Base-by-base conservation (phyloP, 768 basidiomycete genomes). In the Amanita fuliginea region DNA sequence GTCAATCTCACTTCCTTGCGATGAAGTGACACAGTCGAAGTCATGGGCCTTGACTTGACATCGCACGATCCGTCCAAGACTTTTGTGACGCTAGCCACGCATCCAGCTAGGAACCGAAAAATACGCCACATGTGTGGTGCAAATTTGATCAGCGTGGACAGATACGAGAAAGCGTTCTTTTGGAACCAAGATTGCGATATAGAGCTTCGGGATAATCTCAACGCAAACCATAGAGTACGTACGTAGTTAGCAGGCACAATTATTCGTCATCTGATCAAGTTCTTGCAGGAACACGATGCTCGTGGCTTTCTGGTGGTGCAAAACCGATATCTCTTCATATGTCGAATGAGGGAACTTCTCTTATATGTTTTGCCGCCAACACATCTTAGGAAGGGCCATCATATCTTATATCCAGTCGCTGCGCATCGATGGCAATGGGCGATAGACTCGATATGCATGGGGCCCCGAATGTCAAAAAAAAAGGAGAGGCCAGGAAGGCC, bases 361-460 rank as follows among this genome's bases (percentile, higher is more conserved):
- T 54, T 77, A 19, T 79, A 76, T 56, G 55, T 64, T 13, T 56
- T 70, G 6, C 55, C 64, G 16, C 50, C 54, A 10, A 60, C 65
- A 5, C 57, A 58, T 11, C 49, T 59, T 41, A 55, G 56, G 42
- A 41, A 48, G n/a, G 48, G 53, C 14, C 50, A 35, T 39, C 52
- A 32, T 4, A 52, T 64, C 32, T 59, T 76, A 4, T 64, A 69
- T 32, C 78, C 81, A 1, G 56, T 76, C 36, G 64, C 71, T 11
- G 62, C 61, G 26, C 67, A 76, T 62, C 60, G 62, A 46, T 81
- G 77, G 68, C 76, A 67, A 39, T 82, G 77, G 76, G 67, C 64
- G n/a, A 64, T 81, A 36, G 80, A 82, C 60, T 73, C 64, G 26
- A 66, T 76, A 53, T 61, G 66, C 24, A 62, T 80, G 33, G 59